phyloP scores from a whole-genome alignment of 2,329 filamentous ascomycete genomes.

The Pseudogymnoascus sp. region DNA sequence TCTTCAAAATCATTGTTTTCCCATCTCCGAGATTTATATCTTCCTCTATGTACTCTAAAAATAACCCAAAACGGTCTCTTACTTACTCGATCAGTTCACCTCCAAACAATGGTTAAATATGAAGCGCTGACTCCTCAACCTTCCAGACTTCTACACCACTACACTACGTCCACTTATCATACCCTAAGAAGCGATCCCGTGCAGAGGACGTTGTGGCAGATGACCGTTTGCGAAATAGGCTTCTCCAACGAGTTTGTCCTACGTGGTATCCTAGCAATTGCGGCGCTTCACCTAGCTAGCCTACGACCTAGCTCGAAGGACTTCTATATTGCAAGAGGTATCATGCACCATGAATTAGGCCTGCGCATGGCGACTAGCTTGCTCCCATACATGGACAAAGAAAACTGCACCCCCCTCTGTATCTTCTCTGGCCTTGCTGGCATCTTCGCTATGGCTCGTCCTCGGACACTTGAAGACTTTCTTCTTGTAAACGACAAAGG shows the following conservation, averaged over 20 bases:
- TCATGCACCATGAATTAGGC: constrained; percentile 8
- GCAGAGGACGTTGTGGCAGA: constrained; percentile 12
- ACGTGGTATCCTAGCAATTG: constrained; percentile 13
- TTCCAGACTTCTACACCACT: constrained; percentile 11
- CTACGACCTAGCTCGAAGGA: neutral
- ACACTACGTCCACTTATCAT: constrained; percentile 9
- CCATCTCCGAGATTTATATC: no score
- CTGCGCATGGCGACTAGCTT: neutral
- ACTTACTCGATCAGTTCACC: no score
- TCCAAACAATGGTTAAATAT: no score
- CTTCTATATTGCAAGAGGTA: neutral
- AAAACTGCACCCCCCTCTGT: constrained; percentile 10
- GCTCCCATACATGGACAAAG: neutral
- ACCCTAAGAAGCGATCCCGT: neutral
- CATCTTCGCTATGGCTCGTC: neutral
- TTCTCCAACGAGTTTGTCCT: constrained; percentile 13
- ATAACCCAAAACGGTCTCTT: no score
- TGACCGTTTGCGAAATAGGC: neutral
- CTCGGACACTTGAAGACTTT: no score
- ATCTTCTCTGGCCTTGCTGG: constrained; percentile 5
- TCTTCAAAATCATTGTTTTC: no score
- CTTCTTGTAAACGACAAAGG: neutral
- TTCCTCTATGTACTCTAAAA: no score
- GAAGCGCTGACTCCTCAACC: no score
- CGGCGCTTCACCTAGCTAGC: constrained; percentile 12